Base-by-base conservation (phyloP, 768 basidiomycete genomes). In the Macrocybe gigantea region DNA sequence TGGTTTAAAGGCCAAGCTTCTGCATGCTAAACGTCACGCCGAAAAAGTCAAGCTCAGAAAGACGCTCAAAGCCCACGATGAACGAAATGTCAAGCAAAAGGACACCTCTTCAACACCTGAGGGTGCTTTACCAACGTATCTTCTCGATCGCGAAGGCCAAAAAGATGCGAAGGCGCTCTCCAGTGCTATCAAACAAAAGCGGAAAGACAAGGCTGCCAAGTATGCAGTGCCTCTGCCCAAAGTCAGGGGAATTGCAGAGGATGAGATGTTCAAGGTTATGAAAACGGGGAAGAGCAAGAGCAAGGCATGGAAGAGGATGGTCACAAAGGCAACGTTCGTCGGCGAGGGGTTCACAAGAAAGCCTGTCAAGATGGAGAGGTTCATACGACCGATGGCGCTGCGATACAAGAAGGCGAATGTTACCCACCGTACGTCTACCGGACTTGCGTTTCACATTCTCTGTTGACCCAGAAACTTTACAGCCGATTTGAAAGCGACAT, bases 251-350 rank as follows among this genome's bases (percentile, higher is more conserved):
- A 97, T 99, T 57, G 94, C 95, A 11, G 96, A 99, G 66, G 96
- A 98, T 59, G 96, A 99, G 75, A 96, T 93, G 88, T 99, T 99
- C 78, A 97, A 94, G 75, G 96, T 99, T 31, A 74, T 99, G 77
- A 91, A 93, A 75, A 93, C 95, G 1, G 96, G 96, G 47, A 97
- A 97, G 74, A 88, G 79, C 62, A 96, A 93, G 71, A 83, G 80
- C 60, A 99, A 98, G 69, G 79, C 88, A 12, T 99, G 96, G 96
- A 99, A 99, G 72, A 82, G 93, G 56, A 97, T 98, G 93, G 90
- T 99, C 51, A 96, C 93, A 48, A 99, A 99, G 69, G 96, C 96
- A 32, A 99, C 96, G 7, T 99, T 98, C 60, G 96, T 99, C 32
- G 95, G 95, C 5, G 93, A 97, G 64, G 87, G 91, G 12, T 99